A percentile compares a stretch with the other conserved stretches of the same genome.
Evolutionary conservation across 2,329 filamentous ascomycete species (phyloP).

Genomic region (Xylaria sp.): DNA sequence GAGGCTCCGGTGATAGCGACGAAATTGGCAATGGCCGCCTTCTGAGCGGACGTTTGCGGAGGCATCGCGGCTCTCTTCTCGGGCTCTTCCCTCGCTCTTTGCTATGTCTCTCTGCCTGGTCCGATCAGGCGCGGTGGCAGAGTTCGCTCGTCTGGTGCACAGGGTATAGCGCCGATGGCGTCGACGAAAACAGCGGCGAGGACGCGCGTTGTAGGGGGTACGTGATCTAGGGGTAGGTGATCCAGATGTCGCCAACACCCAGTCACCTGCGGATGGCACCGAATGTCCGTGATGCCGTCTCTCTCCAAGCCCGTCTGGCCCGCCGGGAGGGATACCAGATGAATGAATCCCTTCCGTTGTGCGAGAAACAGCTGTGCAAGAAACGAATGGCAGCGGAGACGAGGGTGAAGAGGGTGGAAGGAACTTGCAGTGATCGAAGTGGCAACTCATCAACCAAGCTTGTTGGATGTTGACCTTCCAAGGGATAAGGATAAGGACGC

Average conservation of each 20-base stretch:
- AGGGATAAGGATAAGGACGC: too few species aligned
- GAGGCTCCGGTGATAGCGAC: slow-evolving; percentile 46
- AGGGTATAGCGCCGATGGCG: background rate
- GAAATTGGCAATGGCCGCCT: slow-evolving; percentile 44
- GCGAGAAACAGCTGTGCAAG: background rate
- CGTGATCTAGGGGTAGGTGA: background rate
- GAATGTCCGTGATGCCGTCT: background rate
- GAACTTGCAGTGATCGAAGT: background rate
- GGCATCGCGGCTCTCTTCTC: slow-evolving; percentile 38
- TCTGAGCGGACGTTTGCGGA: slow-evolving; percentile 44
- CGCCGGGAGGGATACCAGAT: background rate
- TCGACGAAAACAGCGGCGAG: background rate
- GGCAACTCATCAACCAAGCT: background rate
- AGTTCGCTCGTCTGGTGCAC: background rate
- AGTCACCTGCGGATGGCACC: background rate
- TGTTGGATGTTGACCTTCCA: background rate
- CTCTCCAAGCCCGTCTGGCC: background rate
- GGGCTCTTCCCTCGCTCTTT: background rate
- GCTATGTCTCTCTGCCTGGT: background rate
- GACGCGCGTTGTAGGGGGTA: background rate
- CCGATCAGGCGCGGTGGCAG: background rate
- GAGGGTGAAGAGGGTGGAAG: too few species aligned
- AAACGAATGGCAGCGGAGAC: too few species aligned
- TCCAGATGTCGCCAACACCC: background rate
- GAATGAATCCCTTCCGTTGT: background rate